Base-by-base conservation (phyloP, 306 rosid species). In the Vachellia pachyceras region DNA sequence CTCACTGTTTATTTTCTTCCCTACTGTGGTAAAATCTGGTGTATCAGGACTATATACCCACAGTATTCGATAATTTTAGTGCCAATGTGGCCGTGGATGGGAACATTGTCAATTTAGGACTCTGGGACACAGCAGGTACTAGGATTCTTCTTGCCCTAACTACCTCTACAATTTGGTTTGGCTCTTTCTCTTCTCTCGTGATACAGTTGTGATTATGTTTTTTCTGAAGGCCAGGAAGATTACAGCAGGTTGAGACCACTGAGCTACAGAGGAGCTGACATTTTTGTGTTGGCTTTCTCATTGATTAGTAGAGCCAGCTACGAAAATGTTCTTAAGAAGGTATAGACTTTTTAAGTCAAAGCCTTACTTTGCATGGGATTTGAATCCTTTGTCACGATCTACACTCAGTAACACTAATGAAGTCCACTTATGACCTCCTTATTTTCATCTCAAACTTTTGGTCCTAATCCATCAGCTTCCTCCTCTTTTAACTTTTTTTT, bases 91-190 rank as follows among this genome's bases (percentile, higher is more conserved):
- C 97, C 72, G 98, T 90, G 89, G 99, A 93, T 89, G 98, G 99
- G 71, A 91, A 68, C 77, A 88, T 95, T 77, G 98, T 95, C 60
- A 95, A 90, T 88, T 83, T 95, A 89, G 99, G 99, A 69, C 85
- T 95, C 18, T 95, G 99, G 99, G 99, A 95, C 80, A 95, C 99
- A 50, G 99, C 99, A 85, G 99, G 99, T 95, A 87, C 55, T 81
- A 67, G 73, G 14, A 42, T 33, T 50, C 60, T 36, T 64, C 69
- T 25, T 13, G 36, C 45, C 42, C 37, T 47, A 14, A 47, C 46
- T 29, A 78, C 40, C 67, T 36, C 22, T 25, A 39, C 49, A 35
- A 50, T 77, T 42, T 23, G 40, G 40, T 76, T 33, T 37, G 39
- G 39, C 54, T 63, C 46, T 55, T 4, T 11, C 22, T 67, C 54